Percentiles rank a stretch among this genome's conserved stretches.
These are phyloP conservation scores for Alliaria petiolata DNA, from an alignment of 345 rosid species.

Conservation along the genomic window DNA sequence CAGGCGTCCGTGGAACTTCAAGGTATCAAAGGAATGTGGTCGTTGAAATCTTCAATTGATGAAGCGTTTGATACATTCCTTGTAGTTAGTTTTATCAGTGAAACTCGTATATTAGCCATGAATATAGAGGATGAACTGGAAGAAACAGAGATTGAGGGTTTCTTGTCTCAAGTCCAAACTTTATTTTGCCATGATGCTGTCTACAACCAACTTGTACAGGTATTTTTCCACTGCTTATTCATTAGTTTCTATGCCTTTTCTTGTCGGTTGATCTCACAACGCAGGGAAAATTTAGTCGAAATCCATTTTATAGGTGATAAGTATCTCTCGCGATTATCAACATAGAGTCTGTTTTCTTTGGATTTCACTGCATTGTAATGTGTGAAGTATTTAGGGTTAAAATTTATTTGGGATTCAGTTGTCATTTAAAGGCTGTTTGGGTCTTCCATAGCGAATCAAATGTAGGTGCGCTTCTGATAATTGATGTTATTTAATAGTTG, in stretches of 20 bases:
- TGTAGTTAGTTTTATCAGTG: conserved; percentile 92
- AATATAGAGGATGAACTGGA: conserved; percentile 91
- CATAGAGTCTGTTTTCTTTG: not conserved
- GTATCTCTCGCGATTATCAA: not conserved
- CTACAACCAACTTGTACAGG: conserved; percentile 90
- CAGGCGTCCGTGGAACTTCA: conserved; percentile 97
- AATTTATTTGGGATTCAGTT: not conserved
- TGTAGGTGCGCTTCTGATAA: not conserved
- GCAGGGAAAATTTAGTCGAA: not conserved
- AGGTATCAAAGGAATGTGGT: conserved; percentile 99
- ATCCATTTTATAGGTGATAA: not conserved
- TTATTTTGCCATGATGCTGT: conserved; percentile 93
- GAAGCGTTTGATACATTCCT: conserved; percentile 90
- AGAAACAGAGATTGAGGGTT: conserved; percentile 97
- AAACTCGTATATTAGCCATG: conserved; percentile 92
- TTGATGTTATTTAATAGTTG: not conserved
- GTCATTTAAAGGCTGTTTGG: not conserved
- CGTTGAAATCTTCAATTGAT: conserved; percentile 77
- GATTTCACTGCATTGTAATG: not conserved
- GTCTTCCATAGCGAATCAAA: not conserved
- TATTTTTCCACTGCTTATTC: conserved; percentile 29
- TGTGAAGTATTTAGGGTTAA: not conserved
- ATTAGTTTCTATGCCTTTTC: not conserved
- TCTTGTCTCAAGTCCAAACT: conserved; percentile 82
- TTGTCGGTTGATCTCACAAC: not conserved